Base-by-base conservation (phyloP, 2,329 filamentous ascomycete genomes). In the Calonectria honghensis region DNA sequence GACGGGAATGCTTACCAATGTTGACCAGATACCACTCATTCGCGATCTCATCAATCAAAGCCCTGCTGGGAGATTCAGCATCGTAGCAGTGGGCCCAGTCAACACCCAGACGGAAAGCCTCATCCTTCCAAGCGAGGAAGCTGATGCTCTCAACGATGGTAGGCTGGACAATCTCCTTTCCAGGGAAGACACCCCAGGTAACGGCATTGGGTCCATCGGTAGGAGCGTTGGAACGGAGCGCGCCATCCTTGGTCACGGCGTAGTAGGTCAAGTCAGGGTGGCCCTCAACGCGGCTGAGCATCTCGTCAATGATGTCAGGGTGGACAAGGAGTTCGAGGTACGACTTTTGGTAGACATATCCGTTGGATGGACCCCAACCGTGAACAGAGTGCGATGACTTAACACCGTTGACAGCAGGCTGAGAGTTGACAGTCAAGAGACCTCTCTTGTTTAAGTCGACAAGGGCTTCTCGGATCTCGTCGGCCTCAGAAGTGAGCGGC, bases 101-200 rank as follows among this genome's bases (percentile, higher is more conserved):
- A 73, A 94, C 91, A 70, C 97, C 97, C 13, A 99, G 90, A 75
- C 95, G 92, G 89, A 96, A 99, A 20, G 98, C 97, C 86, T 99
- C 97, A 80, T 99, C 97, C 86, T 98, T 98, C 97, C 97, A 99
- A 3, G 97, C 97, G 69, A 99, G 89, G 90, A 99, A 99, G 84
- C 95, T 98, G 84, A 99, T 94, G 24, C 95, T 97, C 87, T 99
- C 97, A 68, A 99, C 97, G 81, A 99, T 98, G n/a, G 97, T 99
- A 18, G 97, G 97, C 85, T 99, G 97, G n/a, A 99, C 96, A 83
- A 99, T 98, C 86, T 99, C 97, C 85, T 98, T 98, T 73, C 97
- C 97, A 0, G 97, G 96, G 88, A 98, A 99, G 41, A 99, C 97
- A 85, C 97, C 97, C 97, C 97, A 99, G 2, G 97, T 99, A 65